Evolutionary conservation across 2,329 filamentous ascomycete species (phyloP).

Genomic region (Fusarium anthophilum): DNA sequence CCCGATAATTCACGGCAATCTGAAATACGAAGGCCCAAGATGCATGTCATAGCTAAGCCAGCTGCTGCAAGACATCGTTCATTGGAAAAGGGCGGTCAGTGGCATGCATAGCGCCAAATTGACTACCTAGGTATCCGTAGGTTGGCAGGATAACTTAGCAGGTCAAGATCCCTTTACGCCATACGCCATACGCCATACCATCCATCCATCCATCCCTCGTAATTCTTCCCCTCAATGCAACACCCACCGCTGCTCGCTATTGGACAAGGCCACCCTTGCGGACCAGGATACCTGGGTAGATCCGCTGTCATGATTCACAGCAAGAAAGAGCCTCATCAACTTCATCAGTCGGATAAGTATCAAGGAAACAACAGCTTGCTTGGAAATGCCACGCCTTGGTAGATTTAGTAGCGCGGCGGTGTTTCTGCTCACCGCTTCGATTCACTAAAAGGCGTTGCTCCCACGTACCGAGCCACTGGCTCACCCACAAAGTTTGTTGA

Average conservation of each 20-base stretch:
- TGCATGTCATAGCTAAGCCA: background rate
- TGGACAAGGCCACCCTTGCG: constrained; percentile 25
- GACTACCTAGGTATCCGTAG: background rate
- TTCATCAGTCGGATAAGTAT: background rate
- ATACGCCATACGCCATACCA: background rate
- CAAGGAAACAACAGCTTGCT: background rate
- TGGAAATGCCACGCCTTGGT: background rate
- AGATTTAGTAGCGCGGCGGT: background rate
- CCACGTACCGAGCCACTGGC: constrained; percentile 34
- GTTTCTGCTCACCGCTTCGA: constrained; percentile 15
- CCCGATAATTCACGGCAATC: background rate
- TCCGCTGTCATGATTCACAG: constrained; percentile 38
- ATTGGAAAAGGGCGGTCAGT: constrained; percentile 5
- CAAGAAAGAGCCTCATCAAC: constrained; percentile 30
- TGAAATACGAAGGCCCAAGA: background rate
- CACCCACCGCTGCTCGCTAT: constrained; percentile 18
- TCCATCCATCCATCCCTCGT: constrained; percentile 2
- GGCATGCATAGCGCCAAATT: background rate
- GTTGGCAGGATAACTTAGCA: background rate
- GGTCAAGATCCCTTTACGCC: constrained; percentile 3
- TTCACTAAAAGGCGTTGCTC: background rate
- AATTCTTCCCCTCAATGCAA: background rate
- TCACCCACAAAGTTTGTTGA: constrained; percentile 34
- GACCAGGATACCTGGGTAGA: constrained; percentile 36
- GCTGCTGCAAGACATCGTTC: background rate